Evolutionary conservation across 441 rosid genomes (phyloP), one percentile per base, ranked within the genome.

Genomic region (Adansonia madagascariensis): DNA sequence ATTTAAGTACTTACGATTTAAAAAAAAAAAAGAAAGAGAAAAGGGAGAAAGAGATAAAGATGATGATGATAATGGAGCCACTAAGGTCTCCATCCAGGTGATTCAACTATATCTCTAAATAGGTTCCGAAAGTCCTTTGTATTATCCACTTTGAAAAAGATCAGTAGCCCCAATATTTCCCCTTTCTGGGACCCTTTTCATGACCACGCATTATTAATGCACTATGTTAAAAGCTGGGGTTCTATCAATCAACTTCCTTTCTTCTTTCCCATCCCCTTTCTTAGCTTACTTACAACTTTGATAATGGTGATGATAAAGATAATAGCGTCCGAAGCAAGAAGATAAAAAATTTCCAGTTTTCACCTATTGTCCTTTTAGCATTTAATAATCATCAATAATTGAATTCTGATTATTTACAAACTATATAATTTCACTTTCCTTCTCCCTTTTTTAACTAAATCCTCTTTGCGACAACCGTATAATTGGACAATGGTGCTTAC

Each of bases 21-120:
- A 61, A 31, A 61, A 73, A 17, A 17, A 31, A 39, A 17, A 2
- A 15, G 17, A 53, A 3, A 18, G 17, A 11, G 2, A 3, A 17
- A 18, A n/a, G 20, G 15, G 24, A 18, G 11, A 59, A 14, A 15
- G 3, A 10, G 44, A 74, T 74, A 83, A 84, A 9, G 31, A 76
- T 78, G 85, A 82, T 76, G 82, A 41, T 71, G 79, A 82, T 57
- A 62, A 77, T 60, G 73, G 76, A 79, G 82, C 72, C 84, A 83
- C 83, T 84, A 56, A 81, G 71, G 90, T 87, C 91, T 43, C 77
- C 52, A 79, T 89, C 89, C 87, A 85, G 87, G 90, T 75, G 88
- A 89, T 89, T 87, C 86, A 83, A 87, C 80, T 14, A 61, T 76
- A 84, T 84, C 88, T 82, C 80, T 14, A 76, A 8, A 49, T 52